Percentiles rank a stretch among this genome's conserved stretches.
Evolutionary conservation across 345 rosid species (phyloP).

Genomic region (Brassica napus): Da-Ae NC_063440.1:27111001-27111500

Average conservation of each 20-base stretch:
- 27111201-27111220: slow-evolving; percentile 65
- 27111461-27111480: slow-evolving; percentile 57
- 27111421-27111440: not conserved
- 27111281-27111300: slow-evolving; percentile 67
- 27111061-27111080: slow-evolving; percentile 29
- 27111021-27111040: slow-evolving; percentile 44
- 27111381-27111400: slow-evolving; percentile 21
- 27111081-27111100: slow-evolving; percentile 17
- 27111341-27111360: slow-evolving; percentile 45
- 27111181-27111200: slow-evolving; percentile 72
- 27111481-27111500: slow-evolving; percentile 51
- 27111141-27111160: slow-evolving; percentile 73
- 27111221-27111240: slow-evolving; percentile 79
- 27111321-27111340: slow-evolving; percentile 47
- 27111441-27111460: not conserved
- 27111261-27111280: slow-evolving; percentile 64
- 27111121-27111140: slow-evolving; percentile 72
- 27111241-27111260: slow-evolving; percentile 87
- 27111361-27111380: slow-evolving; percentile 46
- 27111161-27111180: slow-evolving; percentile 56
- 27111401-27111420: not conserved
- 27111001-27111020: slow-evolving; percentile 43
- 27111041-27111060: slow-evolving; percentile 40
- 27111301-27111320: slow-evolving; percentile 43
- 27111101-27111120: slow-evolving; percentile 50